A percentile compares a stretch with the other conserved stretches of the same genome.
Conservation (phyloP, 768 basidiomycete species). For the Flagelloscypha sp. region DNA sequence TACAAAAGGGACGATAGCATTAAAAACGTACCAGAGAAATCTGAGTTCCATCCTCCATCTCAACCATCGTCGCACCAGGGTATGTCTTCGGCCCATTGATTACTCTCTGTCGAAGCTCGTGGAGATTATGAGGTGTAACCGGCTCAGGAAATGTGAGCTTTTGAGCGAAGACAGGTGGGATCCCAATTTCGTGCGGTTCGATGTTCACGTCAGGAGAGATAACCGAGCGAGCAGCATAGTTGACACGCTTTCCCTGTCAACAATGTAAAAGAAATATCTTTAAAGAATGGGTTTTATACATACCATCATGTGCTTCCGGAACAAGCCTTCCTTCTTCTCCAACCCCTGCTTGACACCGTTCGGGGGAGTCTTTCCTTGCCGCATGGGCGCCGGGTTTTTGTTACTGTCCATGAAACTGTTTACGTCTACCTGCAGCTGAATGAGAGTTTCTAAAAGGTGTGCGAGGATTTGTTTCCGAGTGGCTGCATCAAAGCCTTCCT, state of each 20-base stretch:
- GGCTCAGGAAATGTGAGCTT: slow-evolving; percentile 98
- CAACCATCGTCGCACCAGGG: slow-evolving; percentile 91
- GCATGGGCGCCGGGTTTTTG: slow-evolving; percentile 83
- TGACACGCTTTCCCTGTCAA: slow-evolving; percentile 91
- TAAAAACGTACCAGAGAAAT: slow-evolving; percentile 59
- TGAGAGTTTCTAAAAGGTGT: slow-evolving; percentile 66
- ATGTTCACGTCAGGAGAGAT: slow-evolving; percentile 99
- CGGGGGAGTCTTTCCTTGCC: slow-evolving; percentile 85
- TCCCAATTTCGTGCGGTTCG: slow-evolving; percentile 96
- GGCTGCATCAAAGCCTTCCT: slow-evolving; percentile 40
- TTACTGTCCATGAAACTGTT: slow-evolving; percentile 96
- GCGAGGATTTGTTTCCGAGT: slow-evolving; percentile 51
- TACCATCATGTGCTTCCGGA: slow-evolving; percentile 99
- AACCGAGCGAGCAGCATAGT: slow-evolving; percentile 99
- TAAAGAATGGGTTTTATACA: slow-evolving; percentile 14
- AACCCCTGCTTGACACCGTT: slow-evolving; percentile 91
- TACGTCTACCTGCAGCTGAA: slow-evolving; percentile 89
- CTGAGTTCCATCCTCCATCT: slow-evolving; percentile 89
- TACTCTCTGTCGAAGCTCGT: slow-evolving; percentile 80
- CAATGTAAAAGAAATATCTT: slow-evolving; percentile 1
- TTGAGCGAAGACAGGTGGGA: slow-evolving; percentile 94
- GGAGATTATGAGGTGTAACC: slow-evolving; percentile 86
- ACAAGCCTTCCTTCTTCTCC: slow-evolving; percentile 98
- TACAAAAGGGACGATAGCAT: neutral
- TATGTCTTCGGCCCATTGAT: slow-evolving; percentile 84